Percentiles rank a stretch among this genome's conserved stretches.
Conservation (phyloP, 2,329 filamentous ascomycete genomes). For the Pestalotiopsis sp. region DNA sequence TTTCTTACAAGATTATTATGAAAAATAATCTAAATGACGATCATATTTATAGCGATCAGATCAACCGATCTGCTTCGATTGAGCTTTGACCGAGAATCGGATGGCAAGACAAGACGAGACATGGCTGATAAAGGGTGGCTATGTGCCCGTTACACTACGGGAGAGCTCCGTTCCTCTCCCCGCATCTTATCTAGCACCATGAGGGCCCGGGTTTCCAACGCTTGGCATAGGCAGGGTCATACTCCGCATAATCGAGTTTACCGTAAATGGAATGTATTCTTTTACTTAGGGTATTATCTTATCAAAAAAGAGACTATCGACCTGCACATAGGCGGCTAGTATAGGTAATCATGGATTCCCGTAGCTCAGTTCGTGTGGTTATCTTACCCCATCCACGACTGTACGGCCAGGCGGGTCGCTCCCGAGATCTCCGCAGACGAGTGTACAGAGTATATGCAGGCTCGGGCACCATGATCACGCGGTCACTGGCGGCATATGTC, state of each 20-base stretch:
- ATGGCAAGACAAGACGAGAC: background rate
- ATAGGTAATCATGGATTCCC: background rate
- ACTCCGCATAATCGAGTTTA: background rate
- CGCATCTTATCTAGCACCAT: background rate
- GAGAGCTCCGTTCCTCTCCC: background rate
- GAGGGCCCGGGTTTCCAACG: background rate
- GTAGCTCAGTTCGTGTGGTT: background rate
- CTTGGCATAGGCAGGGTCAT: background rate
- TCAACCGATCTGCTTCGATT: no score
- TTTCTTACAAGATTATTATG: no score
- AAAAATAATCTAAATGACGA: no score
- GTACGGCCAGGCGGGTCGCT: background rate
- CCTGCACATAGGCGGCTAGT: background rate
- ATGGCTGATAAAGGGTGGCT: background rate
- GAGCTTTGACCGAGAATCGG: background rate
- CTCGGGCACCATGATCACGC: background rate
- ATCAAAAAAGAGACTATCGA: background rate
- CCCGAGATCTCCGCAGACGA: background rate
- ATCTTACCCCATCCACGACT: background rate
- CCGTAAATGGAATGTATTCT: background rate
- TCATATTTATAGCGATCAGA: no score
- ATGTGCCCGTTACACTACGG: background rate
- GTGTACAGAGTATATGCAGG: background rate
- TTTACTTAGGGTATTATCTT: background rate
- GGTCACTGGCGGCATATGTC: background rate